Base-by-base conservation (phyloP, 768 basidiomycete species). In the Leccinum rimulosum region DNA sequence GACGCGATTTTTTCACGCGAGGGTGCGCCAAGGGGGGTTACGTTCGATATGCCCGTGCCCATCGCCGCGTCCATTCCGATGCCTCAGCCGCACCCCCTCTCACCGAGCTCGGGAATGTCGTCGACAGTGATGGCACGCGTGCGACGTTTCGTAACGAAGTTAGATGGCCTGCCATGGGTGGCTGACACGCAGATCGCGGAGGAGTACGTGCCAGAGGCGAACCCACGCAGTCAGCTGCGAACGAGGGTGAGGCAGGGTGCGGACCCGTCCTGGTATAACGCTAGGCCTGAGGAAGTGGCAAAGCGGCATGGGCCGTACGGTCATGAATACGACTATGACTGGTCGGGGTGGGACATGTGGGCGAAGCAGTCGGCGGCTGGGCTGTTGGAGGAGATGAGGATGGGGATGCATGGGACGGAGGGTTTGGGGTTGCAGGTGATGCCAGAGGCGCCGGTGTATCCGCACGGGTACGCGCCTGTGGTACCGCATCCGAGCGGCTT, bases 101-200 rank as follows among this genome's bases (percentile, higher is more conserved):
- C 40, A 43, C 40, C n/a, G 40, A 43, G 40, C 10, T 43, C 40
- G 3, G n/a, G n/a, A 43, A 9, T 43, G 27, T 31, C 57, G 27
- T 71, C 71, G 10, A n/a, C 77, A 9, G n/a, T 48, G 70, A 19
- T 79, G 25, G 58, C 70, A 5, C 77, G 77, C 4, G 7, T 80
- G 19, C 67, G 71, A 6, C 67, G 72, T 14, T 75, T 82, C 52
- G 51, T 78, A 9, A 54, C 65, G 3, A 64, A 64, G 6, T n/a
- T 82, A 14, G 73, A 78, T 30, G 60, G 63, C 0, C 71, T 83
- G 1, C 82, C 82, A 3, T 82, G 82, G 82, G 63, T 80, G 1
- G 70, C 76, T 0, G 63, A 68, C 0, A 69, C 73, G 3, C 76
- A 80, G 38, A 76, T 79, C 50, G 80, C 80, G 3, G 71, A 72